A percentile compares a stretch with the other conserved stretches of the same genome.
phyloP scores from a whole-genome alignment of 2,329 filamentous ascomycete species.

The Bipolaris victoriae region DNA sequence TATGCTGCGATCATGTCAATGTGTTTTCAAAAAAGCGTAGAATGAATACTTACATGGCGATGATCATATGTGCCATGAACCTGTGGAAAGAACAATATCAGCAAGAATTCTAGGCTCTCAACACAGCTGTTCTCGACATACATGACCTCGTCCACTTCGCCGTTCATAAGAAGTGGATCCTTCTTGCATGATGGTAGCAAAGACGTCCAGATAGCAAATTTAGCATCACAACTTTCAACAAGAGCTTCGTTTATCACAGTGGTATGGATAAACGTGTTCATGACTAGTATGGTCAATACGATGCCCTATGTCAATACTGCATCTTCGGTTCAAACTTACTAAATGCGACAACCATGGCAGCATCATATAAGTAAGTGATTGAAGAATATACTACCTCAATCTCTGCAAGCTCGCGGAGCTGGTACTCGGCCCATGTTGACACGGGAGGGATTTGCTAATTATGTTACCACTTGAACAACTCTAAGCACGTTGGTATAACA shows the following conservation, averaged over 20 bases:
- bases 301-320: background rate
- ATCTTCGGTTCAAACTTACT: slow-evolving; percentile 44
- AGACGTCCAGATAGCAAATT: slow-evolving; percentile 75
- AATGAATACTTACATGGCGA: slow-evolving; percentile 50
- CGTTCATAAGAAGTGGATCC: slow-evolving; percentile 70
- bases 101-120: background rate
- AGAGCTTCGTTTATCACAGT: slow-evolving; percentile 51
- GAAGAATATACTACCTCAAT: slow-evolving; percentile 78
- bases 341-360: slow-evolving; percentile 71
- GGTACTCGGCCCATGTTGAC: slow-evolving; percentile 71
- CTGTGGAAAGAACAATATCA: slow-evolving; percentile 1
- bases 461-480: slow-evolving; percentile 1
- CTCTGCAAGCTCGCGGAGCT: slow-evolving; percentile 73
- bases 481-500: slow-evolving; percentile 14
- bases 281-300: slow-evolving; percentile 43
- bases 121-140: background rate
- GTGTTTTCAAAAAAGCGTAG: background rate
- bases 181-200: slow-evolving; percentile 76
- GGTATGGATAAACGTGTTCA: slow-evolving; percentile 53
- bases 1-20: slow-evolving; percentile 23
- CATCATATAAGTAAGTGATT: slow-evolving; percentile 80
- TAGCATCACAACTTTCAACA: slow-evolving; percentile 71
- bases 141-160: slow-evolving; percentile 82
- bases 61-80: slow-evolving; percentile 84
- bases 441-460: slow-evolving; percentile 40